These are phyloP conservation scores for Corynascus novoguineensis DNA, from an alignment of 495 filamentous ascomycete genomes.

Conservation along the genomic window DNA sequence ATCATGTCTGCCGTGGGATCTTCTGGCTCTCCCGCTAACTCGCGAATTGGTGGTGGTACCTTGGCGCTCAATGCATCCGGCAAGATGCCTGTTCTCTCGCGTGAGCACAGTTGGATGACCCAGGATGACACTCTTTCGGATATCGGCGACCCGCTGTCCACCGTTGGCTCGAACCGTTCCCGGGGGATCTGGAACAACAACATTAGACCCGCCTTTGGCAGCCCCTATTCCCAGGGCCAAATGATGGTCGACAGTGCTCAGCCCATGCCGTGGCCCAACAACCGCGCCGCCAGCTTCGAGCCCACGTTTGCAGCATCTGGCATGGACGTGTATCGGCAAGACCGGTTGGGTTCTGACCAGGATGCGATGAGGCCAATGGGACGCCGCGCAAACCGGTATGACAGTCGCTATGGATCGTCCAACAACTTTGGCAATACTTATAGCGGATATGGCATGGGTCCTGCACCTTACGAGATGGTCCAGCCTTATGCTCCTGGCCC, in stretches of 20 bases:
- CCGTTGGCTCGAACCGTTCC: constrained; percentile 53
- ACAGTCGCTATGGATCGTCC: constrained; percentile 35
- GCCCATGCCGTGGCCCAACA: constrained; percentile 33
- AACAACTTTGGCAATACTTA: constrained; percentile 25
- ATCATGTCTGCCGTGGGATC: constrained; percentile 19
- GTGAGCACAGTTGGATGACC: constrained; percentile 56
- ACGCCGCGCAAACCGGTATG: constrained; percentile 40
- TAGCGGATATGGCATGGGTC: constrained; percentile 23
- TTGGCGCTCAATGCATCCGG: constrained; percentile 48
- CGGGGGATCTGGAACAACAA: constrained; percentile 58
- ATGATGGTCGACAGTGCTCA: constrained; percentile 35
- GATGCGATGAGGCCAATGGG: constrained; percentile 37
- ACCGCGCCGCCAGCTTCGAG: constrained; percentile 32
- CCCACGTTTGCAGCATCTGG: constrained; percentile 25
- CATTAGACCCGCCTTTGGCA: constrained; percentile 27
- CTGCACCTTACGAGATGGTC: constrained; percentile 34
- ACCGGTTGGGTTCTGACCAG: constrained; percentile 43
- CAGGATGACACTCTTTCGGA: constrained; percentile 65
- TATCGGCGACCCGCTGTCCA: constrained; percentile 57
- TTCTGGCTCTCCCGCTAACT: constrained; percentile 17
- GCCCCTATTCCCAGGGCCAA: constrained; percentile 30
- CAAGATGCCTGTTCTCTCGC: constrained; percentile 43
- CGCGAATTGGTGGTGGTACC: constrained; percentile 21
- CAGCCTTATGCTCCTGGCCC: constrained; percentile 26
- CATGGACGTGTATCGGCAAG: constrained; percentile 38